Base-by-base conservation (phyloP, 1,139 yeast genomes). In the Saccharomyces hybrid region DNA sequence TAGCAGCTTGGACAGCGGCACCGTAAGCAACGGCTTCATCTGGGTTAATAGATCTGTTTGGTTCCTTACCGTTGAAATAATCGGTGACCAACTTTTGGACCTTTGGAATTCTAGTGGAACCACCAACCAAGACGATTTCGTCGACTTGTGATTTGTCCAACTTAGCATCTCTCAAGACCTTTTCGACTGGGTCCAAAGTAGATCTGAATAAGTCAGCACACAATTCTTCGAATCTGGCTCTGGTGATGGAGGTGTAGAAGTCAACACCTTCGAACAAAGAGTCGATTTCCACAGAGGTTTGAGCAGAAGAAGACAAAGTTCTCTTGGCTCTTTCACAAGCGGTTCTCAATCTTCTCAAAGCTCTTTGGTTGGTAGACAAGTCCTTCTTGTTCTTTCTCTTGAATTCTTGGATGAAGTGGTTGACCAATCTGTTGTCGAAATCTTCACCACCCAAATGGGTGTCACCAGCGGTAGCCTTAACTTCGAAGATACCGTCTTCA, bases 381-480 rank as follows among this genome's bases (percentile, higher is more conserved):
- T 86, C 93, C 71, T 80, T 78, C 73, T 83, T 84, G 73, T 83
- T 77, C 81, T 86, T 86, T 78, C 88, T 82, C 82, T 85, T 84
- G 81, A 86, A 86, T 70, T 86, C 91, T 61, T 78, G 77, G 67
- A 84, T 83, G 76, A 86, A 84, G 77, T 78, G 84, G 72, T 75
- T 84, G 58, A 86, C 86, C 68, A 86, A 76, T 75, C 86, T 81
- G 77, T 84, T 82, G 75, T 85, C 91, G 70, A 85, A 85, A 74
- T 85, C 91, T 75, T 89, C 96, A 80, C 97, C 97, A 79, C 97
- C 97, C 79, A 90, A 82, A 77, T 89, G 97, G 62, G 97, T 90
- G 78, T 90, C 97, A 85, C 97, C 97, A 58, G 96, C 96, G 65
- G 97, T 90, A 60, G 97, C 90, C 81, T 88, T 88, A 69, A 90